Evolutionary conservation across 2,329 filamentous ascomycete genomes (phyloP).

Genomic region (Verticillium tricorpus): DNA sequence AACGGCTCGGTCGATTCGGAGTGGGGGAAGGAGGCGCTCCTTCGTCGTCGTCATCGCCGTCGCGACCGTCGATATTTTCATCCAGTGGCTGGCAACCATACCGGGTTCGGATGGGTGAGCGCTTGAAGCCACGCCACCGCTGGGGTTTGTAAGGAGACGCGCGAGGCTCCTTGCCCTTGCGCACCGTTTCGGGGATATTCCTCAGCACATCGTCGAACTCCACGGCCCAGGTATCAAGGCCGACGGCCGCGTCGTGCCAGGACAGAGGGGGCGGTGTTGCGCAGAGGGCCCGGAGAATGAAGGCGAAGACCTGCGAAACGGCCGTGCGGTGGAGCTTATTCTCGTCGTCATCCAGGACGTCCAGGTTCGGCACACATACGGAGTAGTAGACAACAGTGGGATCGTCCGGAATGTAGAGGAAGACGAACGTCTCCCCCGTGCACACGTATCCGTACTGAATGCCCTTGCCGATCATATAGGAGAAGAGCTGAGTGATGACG

Average conservation of each 20-base stretch:
- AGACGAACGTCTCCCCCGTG: constrained; percentile 27
- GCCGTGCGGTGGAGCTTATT: constrained; percentile 29
- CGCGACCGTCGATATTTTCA: background rate
- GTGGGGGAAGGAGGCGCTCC: constrained; percentile 12
- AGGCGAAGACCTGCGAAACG: constrained; percentile 32
- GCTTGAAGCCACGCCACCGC: constrained; percentile 22
- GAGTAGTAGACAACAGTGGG: constrained; percentile 26
- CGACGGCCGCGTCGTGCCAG: constrained; percentile 24
- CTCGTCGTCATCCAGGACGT: constrained; percentile 27
- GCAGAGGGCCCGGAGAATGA: constrained; percentile 27
- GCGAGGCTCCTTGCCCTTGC: constrained; percentile 14
- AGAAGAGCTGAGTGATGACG: constrained; percentile 34
- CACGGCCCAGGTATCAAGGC: constrained; percentile 26
- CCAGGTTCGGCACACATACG: constrained; percentile 25
- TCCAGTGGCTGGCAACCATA: constrained; percentile 14
- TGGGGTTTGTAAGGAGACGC: constrained; percentile 19
- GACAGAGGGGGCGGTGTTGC: constrained; percentile 18
- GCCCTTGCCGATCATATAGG: constrained; percentile 30
- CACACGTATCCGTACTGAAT: constrained; percentile 30
- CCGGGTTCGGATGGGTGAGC: constrained; percentile 24
- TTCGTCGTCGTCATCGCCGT: constrained; percentile 11
- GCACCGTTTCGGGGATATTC: constrained; percentile 17
- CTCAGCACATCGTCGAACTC: constrained; percentile 25
- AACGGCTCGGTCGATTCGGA: constrained; percentile 4
- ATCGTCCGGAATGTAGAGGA: constrained; percentile 26